Base-by-base conservation (phyloP, 345 rosid species). In the Citropsis articulata region DNA sequence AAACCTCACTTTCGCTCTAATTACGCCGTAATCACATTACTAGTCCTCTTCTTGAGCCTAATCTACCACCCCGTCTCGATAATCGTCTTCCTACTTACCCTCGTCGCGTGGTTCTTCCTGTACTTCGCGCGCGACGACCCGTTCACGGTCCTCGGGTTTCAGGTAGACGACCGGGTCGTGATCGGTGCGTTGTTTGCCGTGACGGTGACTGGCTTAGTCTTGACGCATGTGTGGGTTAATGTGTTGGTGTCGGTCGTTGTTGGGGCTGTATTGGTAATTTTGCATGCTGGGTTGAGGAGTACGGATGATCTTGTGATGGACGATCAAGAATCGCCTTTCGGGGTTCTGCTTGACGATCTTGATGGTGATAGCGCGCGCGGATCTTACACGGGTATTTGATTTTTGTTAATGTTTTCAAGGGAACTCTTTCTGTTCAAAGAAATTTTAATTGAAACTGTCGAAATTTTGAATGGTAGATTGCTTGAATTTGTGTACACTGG, bases 301-400 rank as follows among this genome's bases (percentile, higher is more conserved):
- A 92, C 91, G 61, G 92, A 90, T 31, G 97, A 92, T 75, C 88
- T 91, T n/a, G 90, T 90, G 30, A 84, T 80, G 56, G 92, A 87
- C 7, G 92, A 90, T 74, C 68, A 85, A 30, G 93, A 90, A 59
- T 87, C 91, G 2, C 93, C 93, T 42, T 88, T 86, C 72, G 89
- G 84, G 25, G 83, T 84, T 22, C 82, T 91, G 89, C 91, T 91
- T 1, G 85, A 87, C 14, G 84, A 72, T 5, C 78, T 82, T 2
- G 88, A 81, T 25, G 87, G 79, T 14, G 87, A 84, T 69, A 85
- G 84, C 24, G 83, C 81, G 1, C 83, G 78, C 33, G 91, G 87
- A 28, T 86, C 78, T 79, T 90, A 84, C 72, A 78, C 81, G 63
- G 84, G 83, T 68, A 79, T 87, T 35, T 88, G 87, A 85, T 74